phyloP scores from a whole-genome alignment of 345 rosid species.

The Raphanus raphanistrum region DNA sequence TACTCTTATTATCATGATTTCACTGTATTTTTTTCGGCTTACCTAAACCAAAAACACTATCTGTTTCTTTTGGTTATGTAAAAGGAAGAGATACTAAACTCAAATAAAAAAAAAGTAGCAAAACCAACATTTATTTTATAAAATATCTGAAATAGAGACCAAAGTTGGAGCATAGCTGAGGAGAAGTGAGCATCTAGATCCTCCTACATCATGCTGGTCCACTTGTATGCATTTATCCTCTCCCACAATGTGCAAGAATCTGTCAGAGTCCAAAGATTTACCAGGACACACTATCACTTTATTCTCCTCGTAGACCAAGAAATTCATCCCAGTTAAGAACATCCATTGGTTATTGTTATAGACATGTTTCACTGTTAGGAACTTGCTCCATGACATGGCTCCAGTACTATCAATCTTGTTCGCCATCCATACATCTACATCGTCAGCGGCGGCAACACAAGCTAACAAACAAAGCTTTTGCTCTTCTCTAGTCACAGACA shows the following conservation, averaged over 20 bases:
- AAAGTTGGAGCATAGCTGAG: background rate
- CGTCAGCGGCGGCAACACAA: background rate
- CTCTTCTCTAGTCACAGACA: background rate
- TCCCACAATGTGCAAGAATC: background rate
- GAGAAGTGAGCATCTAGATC: background rate
- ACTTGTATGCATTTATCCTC: background rate
- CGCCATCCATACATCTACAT: background rate
- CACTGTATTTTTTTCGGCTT: background rate
- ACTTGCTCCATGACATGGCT: background rate
- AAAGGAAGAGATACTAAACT: background rate
- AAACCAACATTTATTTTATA: background rate
- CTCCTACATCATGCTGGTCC: background rate
- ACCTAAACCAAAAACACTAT: background rate
- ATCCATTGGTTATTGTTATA: background rate
- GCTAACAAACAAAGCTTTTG: background rate
- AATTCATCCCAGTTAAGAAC: background rate
- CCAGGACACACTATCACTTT: background rate
- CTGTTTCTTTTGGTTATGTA: background rate
- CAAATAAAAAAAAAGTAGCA: background rate
- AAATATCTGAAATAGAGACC: background rate
- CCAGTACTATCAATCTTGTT: background rate
- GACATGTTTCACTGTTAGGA: background rate
- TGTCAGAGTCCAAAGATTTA: background rate
- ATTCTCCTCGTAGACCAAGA: background rate
- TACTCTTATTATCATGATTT: background rate